Evolutionary conservation across 2,329 filamentous ascomycete species (phyloP).

Genomic region (Penicillium sp.): DNA sequence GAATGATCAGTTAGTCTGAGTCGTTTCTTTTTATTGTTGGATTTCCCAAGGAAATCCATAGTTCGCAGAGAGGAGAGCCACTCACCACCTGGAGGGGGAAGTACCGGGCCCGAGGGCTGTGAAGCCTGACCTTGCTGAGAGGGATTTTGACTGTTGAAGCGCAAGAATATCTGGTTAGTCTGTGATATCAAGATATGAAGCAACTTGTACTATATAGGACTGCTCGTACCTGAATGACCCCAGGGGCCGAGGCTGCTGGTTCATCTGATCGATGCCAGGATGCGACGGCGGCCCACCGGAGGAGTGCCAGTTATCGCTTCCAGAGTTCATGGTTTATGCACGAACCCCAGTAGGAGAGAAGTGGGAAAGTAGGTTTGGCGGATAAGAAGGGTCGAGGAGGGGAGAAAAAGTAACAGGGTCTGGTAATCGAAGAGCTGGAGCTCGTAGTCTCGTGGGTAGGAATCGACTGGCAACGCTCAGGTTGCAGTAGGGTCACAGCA

Average conservation of each 20-base stretch:
- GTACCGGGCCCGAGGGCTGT: conserved; percentile 33
- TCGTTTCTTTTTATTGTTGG: not conserved
- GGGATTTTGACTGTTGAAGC: conserved; percentile 29
- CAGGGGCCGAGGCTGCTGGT: conserved; percentile 36
- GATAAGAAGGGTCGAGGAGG: conserved; percentile 6
- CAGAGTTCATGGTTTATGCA: conserved; percentile 35
- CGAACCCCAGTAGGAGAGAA: conserved; percentile 12
- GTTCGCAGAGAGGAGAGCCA: conserved; percentile 1
- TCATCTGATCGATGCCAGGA: conserved; percentile 37
- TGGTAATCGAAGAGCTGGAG: conserved; percentile 15
- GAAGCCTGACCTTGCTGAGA: conserved; percentile 33
- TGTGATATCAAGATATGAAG: not conserved
- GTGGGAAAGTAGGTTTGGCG: conserved; percentile 12
- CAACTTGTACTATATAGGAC: not conserved
- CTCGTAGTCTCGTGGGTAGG: conserved; percentile 11
- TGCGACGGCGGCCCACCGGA: conserved; percentile 35
- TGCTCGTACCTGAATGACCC: conserved; percentile 38
- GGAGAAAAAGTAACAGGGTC: conserved; percentile 8
- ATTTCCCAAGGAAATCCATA: not conserved
- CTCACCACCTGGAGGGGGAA: conserved; percentile 36
- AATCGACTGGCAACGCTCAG: conserved; percentile 15
- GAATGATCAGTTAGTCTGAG: conserved; percentile 15
- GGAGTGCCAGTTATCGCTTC: conserved; percentile 38
- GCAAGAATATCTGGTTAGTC: conserved; percentile 11
- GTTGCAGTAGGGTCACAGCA: conserved; percentile 19